Conservation (phyloP, 2,329 filamentous ascomycete species). For the Aspergillus oerlinghausenensis region DNA sequence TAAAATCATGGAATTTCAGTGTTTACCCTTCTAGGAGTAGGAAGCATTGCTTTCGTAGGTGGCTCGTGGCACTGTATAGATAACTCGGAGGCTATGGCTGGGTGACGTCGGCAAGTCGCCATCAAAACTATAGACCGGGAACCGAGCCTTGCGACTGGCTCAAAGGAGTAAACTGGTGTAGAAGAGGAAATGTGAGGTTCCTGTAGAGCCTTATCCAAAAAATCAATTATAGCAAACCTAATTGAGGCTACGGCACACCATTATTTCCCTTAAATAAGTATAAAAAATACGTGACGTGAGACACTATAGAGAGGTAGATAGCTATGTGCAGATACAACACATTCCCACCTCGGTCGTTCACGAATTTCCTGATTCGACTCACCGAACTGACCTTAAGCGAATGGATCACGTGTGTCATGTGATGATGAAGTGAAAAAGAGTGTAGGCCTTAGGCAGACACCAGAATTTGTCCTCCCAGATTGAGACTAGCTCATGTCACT, state of each 20-base stretch:
- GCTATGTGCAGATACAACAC: background rate
- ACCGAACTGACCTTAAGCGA: background rate
- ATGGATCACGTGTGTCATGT: conserved; percentile 6
- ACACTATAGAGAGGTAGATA: too few relatives aligned
- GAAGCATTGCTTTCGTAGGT: background rate
- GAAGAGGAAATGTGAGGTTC: background rate
- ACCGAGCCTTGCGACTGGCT: conserved; percentile 2
- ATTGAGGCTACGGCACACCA: background rate
- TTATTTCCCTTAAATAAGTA: background rate
- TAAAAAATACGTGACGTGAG: too few relatives aligned
- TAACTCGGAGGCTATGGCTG: conserved; percentile 9
- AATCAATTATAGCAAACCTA: background rate
- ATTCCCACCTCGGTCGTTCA: background rate
- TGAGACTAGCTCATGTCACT: conserved; percentile 6
- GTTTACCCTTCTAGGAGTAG: conserved; percentile 7
- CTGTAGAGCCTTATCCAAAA: background rate
- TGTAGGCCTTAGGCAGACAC: background rate
- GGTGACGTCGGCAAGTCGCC: conserved; percentile 31
- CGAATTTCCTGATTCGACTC: conserved; percentile 10
- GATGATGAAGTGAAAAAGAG: background rate
- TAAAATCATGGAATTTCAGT: background rate
- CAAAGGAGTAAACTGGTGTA: background rate
- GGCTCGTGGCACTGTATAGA: background rate
- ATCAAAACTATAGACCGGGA: conserved; percentile 20
- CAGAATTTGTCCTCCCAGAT: conserved; percentile 1